Percentiles rank a stretch among this genome's conserved stretches.
phyloP scores from a whole-genome alignment of 441 rosid species.

The Geranium incanum region DNA sequence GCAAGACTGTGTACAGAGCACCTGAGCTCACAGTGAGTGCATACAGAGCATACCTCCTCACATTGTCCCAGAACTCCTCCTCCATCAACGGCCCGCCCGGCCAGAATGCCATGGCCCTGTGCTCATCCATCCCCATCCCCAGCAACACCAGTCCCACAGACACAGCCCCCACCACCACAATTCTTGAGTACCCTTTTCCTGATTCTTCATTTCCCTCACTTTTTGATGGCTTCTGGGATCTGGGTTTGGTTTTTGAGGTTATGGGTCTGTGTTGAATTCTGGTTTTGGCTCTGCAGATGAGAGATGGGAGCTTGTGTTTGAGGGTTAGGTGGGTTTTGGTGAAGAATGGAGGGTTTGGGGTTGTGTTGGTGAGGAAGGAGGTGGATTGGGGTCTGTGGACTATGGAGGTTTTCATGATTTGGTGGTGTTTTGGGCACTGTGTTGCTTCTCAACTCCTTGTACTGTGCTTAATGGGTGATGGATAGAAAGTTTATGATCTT shows the following conservation, averaged over 20 bases:
- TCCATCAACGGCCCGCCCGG: conserved; percentile 84
- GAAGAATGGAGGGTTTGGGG: background rate
- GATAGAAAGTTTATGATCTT: background rate
- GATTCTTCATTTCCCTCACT: conserved; percentile 12
- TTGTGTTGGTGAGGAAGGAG: background rate
- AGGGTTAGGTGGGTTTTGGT: background rate
- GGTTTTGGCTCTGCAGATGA: background rate
- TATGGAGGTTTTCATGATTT: conserved; percentile 1
- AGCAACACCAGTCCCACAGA: conserved; percentile 45
- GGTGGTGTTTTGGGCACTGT: background rate
- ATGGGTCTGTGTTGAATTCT: background rate
- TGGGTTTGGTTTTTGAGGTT: conserved; percentile 2
- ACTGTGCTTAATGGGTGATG: background rate
- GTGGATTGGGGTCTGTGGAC: background rate
- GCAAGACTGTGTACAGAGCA: conserved; percentile 44
- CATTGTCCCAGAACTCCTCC: conserved; percentile 91
- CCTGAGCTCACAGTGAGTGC: conserved; percentile 68
- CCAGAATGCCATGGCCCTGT: conserved; percentile 66
- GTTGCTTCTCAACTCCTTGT: background rate
- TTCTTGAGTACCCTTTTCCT: conserved; percentile 30
- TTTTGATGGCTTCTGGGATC: background rate
- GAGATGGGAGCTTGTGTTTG: background rate
- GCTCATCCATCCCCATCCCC: conserved; percentile 41
- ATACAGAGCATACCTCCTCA: conserved; percentile 65
- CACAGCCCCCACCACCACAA: conserved; percentile 42